Evolutionary conservation across 306 rosid species (phyloP), one percentile per base, ranked within the genome.

Genomic region (Quercus cerris): DNA sequence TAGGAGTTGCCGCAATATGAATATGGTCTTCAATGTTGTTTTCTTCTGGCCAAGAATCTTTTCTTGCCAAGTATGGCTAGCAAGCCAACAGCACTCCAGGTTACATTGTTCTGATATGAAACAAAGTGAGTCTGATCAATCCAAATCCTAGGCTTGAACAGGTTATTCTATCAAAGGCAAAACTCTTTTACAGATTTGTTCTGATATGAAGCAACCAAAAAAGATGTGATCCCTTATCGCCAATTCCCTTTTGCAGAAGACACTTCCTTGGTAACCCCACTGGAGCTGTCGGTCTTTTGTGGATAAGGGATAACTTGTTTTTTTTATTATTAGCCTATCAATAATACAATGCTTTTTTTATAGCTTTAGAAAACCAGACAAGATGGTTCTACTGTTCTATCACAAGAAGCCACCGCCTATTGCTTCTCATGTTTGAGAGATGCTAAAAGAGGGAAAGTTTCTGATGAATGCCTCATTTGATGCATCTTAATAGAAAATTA

Each of bases 131-230:
- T 38, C 46, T 38, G 30, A 59, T 59, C 23, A 59, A 35, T 28
- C 3, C 41, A 28, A 13, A 63, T 63, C 38, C 20, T 28, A 28
- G 20, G 20, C 30, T 63, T 33, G 41, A 63, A 28, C 41, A 2
- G 70, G n/a, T 63, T 14, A 63, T 63, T 11, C 35, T 6, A 28
- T 63, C 70, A 27, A 28, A 63, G 20, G 70, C 41, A 38, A 68
- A 35, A 68, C 49, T 68, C 52, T 68, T 68, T 68, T 19, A 15
- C 22, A 68, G 72, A 68, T 68, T 68, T 68, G 52, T 68, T 68
- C 54, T 49, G 54, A 13, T 49, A 49, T 12, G 54, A 10, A 49
- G 3, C 54, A 49, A 49, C 54, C 54, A 49, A 49, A 49, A 49
- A 49, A 49, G 54, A 49, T 49, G 54, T 10, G 17, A 49, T 49